phyloP scores from a whole-genome alignment of 2,329 filamentous ascomycete genomes.

The Colletotrichum brevisporum region DNA sequence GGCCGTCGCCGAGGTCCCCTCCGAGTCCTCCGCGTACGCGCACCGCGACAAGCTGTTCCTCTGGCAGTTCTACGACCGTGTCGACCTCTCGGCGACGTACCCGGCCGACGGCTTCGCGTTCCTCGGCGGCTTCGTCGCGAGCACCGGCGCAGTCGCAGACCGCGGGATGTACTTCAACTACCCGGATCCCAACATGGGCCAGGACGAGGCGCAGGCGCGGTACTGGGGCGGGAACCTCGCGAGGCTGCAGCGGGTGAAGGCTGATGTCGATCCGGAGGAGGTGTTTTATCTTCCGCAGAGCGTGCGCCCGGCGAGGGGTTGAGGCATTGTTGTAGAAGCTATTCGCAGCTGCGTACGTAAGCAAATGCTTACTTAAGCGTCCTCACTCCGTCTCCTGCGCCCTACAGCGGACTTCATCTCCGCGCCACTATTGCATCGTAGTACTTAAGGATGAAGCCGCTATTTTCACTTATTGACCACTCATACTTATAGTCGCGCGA shows the following conservation, averaged over 20 bases:
- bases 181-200: conserved; percentile 52
- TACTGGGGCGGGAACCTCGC: conserved; percentile 56
- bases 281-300: conserved; percentile 59
- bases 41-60: conserved; percentile 63
- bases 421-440: background rate
- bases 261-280: conserved; percentile 52
- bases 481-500: no score
- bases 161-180: conserved; percentile 60
- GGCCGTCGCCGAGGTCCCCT: conserved; percentile 47
- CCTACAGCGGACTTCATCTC: no score
- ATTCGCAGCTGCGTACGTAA: no score
- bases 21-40: conserved; percentile 51
- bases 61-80: conserved; percentile 61
- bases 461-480: no score
- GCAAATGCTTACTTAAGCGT: no score
- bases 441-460: no score
- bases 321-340: no score
- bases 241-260: conserved; percentile 53
- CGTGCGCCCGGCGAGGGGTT: conserved; percentile 24
- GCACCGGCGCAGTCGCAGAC: conserved; percentile 48
- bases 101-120: conserved; percentile 51
- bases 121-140: conserved; percentile 52
- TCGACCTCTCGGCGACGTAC: conserved; percentile 47
- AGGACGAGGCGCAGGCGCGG: conserved; percentile 48
- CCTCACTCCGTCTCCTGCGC: no score